Evolutionary conservation across 2,329 filamentous ascomycete genomes (phyloP), one percentile per base, ranked within the genome.

Genomic region (Septoria petroselini): DNA sequence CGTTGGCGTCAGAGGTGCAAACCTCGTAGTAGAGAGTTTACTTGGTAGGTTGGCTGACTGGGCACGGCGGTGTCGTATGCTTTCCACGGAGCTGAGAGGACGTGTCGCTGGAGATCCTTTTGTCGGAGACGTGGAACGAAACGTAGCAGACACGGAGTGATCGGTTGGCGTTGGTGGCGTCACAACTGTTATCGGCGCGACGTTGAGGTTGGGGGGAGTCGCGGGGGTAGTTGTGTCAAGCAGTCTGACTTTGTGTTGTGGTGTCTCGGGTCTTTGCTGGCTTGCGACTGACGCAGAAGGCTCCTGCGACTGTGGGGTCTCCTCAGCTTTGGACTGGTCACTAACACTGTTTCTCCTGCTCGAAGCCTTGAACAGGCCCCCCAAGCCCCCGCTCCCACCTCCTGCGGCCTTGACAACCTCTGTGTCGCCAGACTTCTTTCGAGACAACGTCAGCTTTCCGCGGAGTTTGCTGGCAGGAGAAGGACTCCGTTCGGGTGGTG

Each of bases 21-120:
- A 77, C 57, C 83, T 83, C 41, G 83, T 83, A 57, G 81, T 90
- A 25, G 91, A 95, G 30, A 96, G 78, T 71, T 94, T 96, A 77
- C 90, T 96, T 25, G 90, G 91, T 8, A 64, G 41, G 34, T 57
- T 66, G 8, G 58, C 61, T 14, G 63, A 65, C 38, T 67, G 64
- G 7, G 60, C 61, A 33, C 65, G 60, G 7, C 65, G 60, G 40
- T 64, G 61, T 39, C 62, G 49, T 18, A 65, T 63, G 45, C 63
- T 65, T n/a, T 67, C 64, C 3, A 62, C 55, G 1, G 64, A 61
- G 47, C 49, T 63, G 5, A 61, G 48, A 25, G 56, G 50, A 9
- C 54, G 51, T 3, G 48, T 30, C 17, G 54, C 42, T n/a, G 61
- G 50, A 15, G 58, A 51, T 78, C 78, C 56, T 83, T 71, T 77